These are phyloP conservation scores for Cladosporium austrohemisphaericum DNA, from an alignment of 2,329 filamentous ascomycete species.

Conservation along the genomic window DNA sequence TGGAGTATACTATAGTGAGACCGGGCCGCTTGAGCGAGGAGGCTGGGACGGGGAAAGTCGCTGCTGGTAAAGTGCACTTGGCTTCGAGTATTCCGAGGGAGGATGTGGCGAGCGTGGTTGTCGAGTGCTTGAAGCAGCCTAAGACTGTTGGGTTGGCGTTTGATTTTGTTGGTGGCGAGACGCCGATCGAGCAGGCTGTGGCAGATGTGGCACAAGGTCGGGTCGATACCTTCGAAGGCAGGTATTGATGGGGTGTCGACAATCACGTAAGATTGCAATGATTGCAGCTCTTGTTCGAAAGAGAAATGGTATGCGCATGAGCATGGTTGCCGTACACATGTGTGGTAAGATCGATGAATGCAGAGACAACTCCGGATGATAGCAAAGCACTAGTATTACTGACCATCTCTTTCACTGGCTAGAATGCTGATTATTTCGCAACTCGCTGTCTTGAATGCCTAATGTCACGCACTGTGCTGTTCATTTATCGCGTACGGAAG, in stretches of 20 bases:
- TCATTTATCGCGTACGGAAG: too few relatives aligned
- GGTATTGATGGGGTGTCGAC: constrained; percentile 29
- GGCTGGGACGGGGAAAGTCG: constrained; percentile 42
- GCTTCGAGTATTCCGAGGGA: constrained; percentile 48
- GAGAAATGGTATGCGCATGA: too few relatives aligned
- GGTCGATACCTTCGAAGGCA: constrained; percentile 35
- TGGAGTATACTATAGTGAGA: constrained; percentile 47
- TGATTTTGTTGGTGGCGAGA: constrained; percentile 43
- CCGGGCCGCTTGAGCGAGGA: constrained; percentile 45
- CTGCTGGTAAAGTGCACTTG: constrained; percentile 42
- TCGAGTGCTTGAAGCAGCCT: constrained; percentile 49
- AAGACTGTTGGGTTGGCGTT: constrained; percentile 46
- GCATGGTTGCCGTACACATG: too few relatives aligned
- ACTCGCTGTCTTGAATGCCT: too few relatives aligned
- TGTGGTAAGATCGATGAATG: too few relatives aligned
- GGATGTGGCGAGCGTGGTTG: constrained; percentile 58
- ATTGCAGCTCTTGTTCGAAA: too few relatives aligned
- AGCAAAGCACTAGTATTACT: too few relatives aligned
- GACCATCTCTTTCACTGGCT: too few relatives aligned
- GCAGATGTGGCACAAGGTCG: constrained; percentile 36
- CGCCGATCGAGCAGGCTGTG: constrained; percentile 38
- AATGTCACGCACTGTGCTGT: too few relatives aligned
- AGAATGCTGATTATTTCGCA: too few relatives aligned
- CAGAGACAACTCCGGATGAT: too few relatives aligned
- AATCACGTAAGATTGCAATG: too few relatives aligned